Evolutionary conservation across 2,329 filamentous ascomycete genomes (phyloP), one percentile per base, ranked within the genome.

Genomic region (Ceratocystis cubensis): DNA sequence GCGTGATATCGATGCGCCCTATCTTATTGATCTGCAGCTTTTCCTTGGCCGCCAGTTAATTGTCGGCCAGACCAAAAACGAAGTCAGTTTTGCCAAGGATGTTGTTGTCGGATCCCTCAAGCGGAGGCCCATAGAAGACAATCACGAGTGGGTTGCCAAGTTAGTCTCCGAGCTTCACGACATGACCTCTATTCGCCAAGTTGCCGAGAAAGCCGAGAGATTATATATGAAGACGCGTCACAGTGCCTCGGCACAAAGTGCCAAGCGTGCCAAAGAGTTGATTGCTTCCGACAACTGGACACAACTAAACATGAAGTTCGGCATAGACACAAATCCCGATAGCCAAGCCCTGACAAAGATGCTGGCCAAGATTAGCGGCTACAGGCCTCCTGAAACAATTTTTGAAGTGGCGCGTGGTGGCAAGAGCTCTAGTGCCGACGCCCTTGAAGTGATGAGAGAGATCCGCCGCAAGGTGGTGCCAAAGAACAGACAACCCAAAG

Each of bases 301-400:
- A 66, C 84, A 89, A 69, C 80, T 93, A 13, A 91, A 96, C 73
- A 82, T 88, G 5, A 78, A 99, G 0, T 97, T 97, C 73, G 86
- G 87, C 45, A 81, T 88, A 65, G 83, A 88, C 64, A 82, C 82
- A 0, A 81, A 84, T 66, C 78, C 83, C 44, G 76, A 82, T 33
- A 89, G 93, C 72, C 82, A 85, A 68, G 86, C 89, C 62, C 84
- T 92, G 41, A 85, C 91, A 62, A 86, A 88, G 63, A 96, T 99
- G 89, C 79, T 99, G 37, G 90, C 91, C 41, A 84, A 87, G 67
- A 90, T 99, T 67, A 92, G 90, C 71, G 88, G 88, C 1, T 99
- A 94, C 77, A 85, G 90, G 71, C 94, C 95, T 0, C 81, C 87
- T 56, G 94, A 99, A 76, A 97, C 93, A 0, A 90, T 99, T n/a